Evolutionary conservation across 768 basidiomycete species (phyloP).

Genomic region (Rhodotorula graminis): DNA sequence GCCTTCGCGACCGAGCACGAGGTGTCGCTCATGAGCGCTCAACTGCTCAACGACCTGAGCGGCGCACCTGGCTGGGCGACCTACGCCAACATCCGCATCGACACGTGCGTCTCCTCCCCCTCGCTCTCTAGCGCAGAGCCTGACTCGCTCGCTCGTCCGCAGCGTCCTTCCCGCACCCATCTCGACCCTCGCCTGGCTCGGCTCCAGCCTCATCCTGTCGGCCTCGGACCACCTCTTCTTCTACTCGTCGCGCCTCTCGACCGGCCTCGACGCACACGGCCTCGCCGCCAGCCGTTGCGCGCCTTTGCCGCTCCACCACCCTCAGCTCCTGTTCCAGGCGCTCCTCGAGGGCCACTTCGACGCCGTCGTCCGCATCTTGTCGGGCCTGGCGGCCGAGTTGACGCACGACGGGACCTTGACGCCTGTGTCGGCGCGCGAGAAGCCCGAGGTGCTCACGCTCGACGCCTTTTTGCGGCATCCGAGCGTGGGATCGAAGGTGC

Average conservation of each 20-base stretch:
- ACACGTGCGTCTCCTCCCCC: conserved; percentile 1
- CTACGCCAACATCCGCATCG: conserved; percentile 1
- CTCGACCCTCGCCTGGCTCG: conserved; percentile 69
- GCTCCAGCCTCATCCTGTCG: conserved; percentile 60
- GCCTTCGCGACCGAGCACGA: conserved; percentile 2
- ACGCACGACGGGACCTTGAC: conserved; percentile 43
- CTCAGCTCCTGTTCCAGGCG: conserved; percentile 63
- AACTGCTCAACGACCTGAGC: conserved; percentile 9
- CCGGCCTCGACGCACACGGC: conserved; percentile 63
- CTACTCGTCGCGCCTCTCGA: conserved; percentile 48
- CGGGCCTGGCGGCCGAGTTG: conserved; percentile 58
- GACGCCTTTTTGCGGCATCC: conserved; percentile 7
- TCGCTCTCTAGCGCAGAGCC: rapidly evolving
- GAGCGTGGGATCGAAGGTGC: background rate
- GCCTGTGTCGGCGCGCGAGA: conserved; percentile 5
- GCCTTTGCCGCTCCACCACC: conserved; percentile 84
- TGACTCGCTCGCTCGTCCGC: background rate
- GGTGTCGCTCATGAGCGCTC: conserved; percentile 17
- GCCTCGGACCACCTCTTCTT: conserved; percentile 78
- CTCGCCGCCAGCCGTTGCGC: conserved; percentile 77
- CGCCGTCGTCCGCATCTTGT: conserved; percentile 73
- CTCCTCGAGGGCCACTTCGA: conserved; percentile 59
- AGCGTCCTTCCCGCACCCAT: conserved; percentile 75
- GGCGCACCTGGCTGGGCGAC: background rate
- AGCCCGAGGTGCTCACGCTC: background rate